Conservation (phyloP, 2,329 filamentous ascomycete genomes). For the Microcyclospora pomicola region DNA sequence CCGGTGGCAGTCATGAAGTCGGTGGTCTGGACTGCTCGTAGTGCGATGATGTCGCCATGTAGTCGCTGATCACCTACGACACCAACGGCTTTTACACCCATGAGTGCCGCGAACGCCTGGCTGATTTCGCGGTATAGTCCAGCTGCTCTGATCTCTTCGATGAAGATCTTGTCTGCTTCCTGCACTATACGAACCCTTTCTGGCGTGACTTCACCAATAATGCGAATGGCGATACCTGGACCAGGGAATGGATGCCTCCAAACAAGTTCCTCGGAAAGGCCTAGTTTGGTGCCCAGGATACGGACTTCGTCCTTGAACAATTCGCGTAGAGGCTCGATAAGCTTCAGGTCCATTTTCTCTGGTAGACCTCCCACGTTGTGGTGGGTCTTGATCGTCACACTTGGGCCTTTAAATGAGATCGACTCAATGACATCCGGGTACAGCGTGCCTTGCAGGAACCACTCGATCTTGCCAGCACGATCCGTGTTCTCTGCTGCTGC, state of each 20-base stretch:
- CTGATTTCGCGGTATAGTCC: conserved; percentile 60
- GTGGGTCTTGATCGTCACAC: conserved; percentile 59
- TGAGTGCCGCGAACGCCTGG: conserved; percentile 56
- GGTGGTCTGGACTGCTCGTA: conserved; percentile 47
- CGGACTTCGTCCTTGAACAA: conserved; percentile 78
- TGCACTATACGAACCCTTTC: conserved; percentile 67
- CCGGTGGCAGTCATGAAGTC: conserved; percentile 67
- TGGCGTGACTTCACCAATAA: conserved; percentile 71
- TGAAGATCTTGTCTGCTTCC: conserved; percentile 67
- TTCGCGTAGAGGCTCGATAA: conserved; percentile 66
- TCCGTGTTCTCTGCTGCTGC: conserved; percentile 52
- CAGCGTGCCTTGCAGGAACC: conserved; percentile 75
- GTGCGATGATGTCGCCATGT: conserved; percentile 47
- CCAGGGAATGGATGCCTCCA: conserved; percentile 69
- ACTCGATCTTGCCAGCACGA: conserved; percentile 64
- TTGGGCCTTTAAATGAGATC: conserved; percentile 60
- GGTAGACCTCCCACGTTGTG: conserved; percentile 61
- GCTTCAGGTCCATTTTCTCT: conserved; percentile 47
- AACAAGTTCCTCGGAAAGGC: conserved; percentile 60
- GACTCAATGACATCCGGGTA: conserved; percentile 63
- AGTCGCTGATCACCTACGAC: conserved; percentile 59
- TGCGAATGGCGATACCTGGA: conserved; percentile 61
- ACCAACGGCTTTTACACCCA: conserved; percentile 51
- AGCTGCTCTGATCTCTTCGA: conserved; percentile 57
- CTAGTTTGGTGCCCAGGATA: conserved; percentile 52